Evolutionary conservation across 306 rosid genomes (phyloP), one percentile per base, ranked within the genome.

Genomic region (Mucuna pruriens): DNA sequence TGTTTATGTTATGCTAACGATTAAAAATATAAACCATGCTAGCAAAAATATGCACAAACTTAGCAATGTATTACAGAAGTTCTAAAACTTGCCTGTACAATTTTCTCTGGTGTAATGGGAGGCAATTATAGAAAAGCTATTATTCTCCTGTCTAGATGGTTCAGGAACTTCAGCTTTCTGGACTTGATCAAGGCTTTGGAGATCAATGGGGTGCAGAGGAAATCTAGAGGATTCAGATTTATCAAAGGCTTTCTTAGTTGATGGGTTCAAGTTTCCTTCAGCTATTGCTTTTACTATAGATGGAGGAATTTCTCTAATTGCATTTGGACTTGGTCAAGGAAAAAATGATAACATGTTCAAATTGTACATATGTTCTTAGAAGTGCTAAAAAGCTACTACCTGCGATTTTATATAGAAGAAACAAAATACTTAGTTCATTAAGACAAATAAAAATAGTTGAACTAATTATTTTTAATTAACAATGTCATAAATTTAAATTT

Each of bases 251-350:
- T 91, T 84, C 92, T 89, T 91, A 55, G 91, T 95, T 75, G 92
- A 83, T 23, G 99, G 99, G 52, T 95, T 90, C 79, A 95, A 49
- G 9, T 89, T 80, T 73, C 97, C 99, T 89, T 93, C 95, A 42
- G 97, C 99, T 76, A 95, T 89, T 80, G 90, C 90, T 31, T 76
- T 83, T 58, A 94, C 97, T 82, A 90, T 77, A 77, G 90, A 80
- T 84, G 90, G 71, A 61, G 97, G 94, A 74, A 95, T 80, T 73
- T 90, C 95, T 83, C 99, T 95, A 49, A 23, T 82, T 79, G 65
- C 48, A 75, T 78, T 81, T 52, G 52, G 62, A 66, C 36, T 63
- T 71, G 79, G 82, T 92, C 57, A 93, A 90, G 90, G 91, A 67
- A 82, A 85, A 60, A 8, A 39, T 8, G 6, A 23, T 8, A 15